Evolutionary conservation across 2,329 filamentous ascomycete species (phyloP), one percentile per base, ranked within the genome.

Genomic region (Pseudovirgaria hyperparasitica): DNA sequence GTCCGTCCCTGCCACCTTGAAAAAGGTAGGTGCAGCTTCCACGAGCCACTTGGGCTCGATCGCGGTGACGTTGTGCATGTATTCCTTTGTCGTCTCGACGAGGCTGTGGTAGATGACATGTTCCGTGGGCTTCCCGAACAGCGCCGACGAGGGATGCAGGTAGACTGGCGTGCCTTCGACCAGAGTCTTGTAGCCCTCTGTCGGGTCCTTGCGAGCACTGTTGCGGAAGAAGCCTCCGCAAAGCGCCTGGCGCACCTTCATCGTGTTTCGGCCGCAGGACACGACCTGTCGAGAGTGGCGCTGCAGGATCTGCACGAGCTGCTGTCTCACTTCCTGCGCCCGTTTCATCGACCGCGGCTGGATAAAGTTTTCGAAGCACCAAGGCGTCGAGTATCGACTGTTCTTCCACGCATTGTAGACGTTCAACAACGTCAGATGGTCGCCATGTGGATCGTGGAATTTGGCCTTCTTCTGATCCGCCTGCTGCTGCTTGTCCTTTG

Each of bases 301-400:
- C 30, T 90, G 73, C 78, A 98, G 92, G 52, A 98, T 96, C 41
- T 81, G 82, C 28, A 87, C 72, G 3, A 98, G 68, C 54, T 98
- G 90, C 34, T 92, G 78, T 11, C 90, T 74, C 1, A 98, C 85
- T 50, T 98, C 90, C 51, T 87, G 82, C 7, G 84, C 86, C 8
- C 87, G 77, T 32, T 75, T 72, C 71, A 98, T 93, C 18, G 76
- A 76, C 2, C 86, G 73, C 4, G 84, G 85, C 50, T 96, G 86
- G 50, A 98, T 90, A 52, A 92, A 98, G 55, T 98, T 94, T 48
- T 98, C 92, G 40, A 84, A 87, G 50, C 90, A 96, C 90, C 90
- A 98, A 0, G 86, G 76, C 31, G 75, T 82, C 26, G 75, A 80
- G 57, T 72, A 92, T 5, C 77, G 76, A 36, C 74, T 79, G 23